phyloP scores from a whole-genome alignment of 2,329 filamentous ascomycete species.

The Colletotrichum sp. region DNA sequence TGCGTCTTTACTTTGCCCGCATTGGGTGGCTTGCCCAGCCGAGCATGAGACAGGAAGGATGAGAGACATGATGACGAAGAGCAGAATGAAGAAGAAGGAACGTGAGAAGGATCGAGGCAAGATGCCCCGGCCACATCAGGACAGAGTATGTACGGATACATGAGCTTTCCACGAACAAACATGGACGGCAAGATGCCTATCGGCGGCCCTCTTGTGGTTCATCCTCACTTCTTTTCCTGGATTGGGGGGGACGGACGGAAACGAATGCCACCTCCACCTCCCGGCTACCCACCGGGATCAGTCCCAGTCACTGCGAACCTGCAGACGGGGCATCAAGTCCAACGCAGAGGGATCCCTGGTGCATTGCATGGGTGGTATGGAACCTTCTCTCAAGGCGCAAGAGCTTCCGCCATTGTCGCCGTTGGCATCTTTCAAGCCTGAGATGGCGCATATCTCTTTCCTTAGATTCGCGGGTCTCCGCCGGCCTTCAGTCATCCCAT shows the following conservation, averaged over 20 bases:
- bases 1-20: neutral
- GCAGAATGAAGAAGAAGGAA: neutral
- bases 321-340: neutral
- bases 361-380: neutral
- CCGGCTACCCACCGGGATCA: neutral
- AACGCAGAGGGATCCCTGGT: neutral
- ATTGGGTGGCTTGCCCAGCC: neutral
- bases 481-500: neutral
- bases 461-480: neutral
- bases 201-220: neutral
- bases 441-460: neutral
- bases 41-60: neutral
- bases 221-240: neutral
- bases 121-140: neutral
- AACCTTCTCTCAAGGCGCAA: neutral
- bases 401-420: neutral
- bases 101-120: neutral
- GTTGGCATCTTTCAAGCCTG: neutral
- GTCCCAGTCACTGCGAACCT: neutral
- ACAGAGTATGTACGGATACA: neutral
- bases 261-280: neutral
- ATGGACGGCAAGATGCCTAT: neutral
- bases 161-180: neutral
- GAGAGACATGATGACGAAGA: neutral
- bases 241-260: neutral